Evolutionary conservation across 2,329 filamentous ascomycete genomes (phyloP).

Genomic region (Monosporascus sp.): DNA sequence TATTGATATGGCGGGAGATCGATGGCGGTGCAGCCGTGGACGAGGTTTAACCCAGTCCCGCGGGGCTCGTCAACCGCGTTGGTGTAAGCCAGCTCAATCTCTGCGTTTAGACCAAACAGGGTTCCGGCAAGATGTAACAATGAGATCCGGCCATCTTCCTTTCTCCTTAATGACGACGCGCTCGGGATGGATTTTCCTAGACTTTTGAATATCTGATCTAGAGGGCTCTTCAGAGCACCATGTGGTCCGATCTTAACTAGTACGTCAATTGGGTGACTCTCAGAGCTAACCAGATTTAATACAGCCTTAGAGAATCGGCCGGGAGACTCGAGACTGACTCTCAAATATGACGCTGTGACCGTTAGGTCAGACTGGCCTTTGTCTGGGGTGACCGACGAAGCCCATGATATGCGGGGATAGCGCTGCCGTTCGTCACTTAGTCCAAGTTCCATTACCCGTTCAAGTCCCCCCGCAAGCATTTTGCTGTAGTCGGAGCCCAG

Average conservation of each 20-base stretch:
- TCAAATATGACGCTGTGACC: no score
- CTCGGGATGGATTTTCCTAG: neutral
- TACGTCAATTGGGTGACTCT: neutral
- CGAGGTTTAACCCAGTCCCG: neutral
- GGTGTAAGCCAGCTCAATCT: slow-evolving; percentile 2
- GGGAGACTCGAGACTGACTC: slow-evolving; percentile 9
- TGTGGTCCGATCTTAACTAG: slow-evolving; percentile 11
- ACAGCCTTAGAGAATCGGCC: slow-evolving; percentile 9
- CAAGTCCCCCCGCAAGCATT: neutral
- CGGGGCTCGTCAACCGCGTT: slow-evolving; percentile 3
- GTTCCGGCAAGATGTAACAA: slow-evolving; percentile 5
- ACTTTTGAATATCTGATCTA: slow-evolving; percentile 5
- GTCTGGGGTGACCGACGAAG: no score
- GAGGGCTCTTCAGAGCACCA: slow-evolving; percentile 3
- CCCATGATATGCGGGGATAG: no score
- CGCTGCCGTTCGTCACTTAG: slow-evolving; percentile 1
- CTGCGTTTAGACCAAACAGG: slow-evolving; percentile 3
- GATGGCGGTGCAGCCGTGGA: slow-evolving; percentile 3
- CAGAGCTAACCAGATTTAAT: neutral
- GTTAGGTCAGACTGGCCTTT: no score
- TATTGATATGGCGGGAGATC: slow-evolving; percentile 10
- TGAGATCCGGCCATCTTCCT: neutral
- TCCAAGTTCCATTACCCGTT: neutral
- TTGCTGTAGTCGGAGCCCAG: neutral
- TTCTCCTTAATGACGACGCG: neutral